phyloP scores from a whole-genome alignment of 306 rosid genomes.

The Dryas octopetala region DNA sequence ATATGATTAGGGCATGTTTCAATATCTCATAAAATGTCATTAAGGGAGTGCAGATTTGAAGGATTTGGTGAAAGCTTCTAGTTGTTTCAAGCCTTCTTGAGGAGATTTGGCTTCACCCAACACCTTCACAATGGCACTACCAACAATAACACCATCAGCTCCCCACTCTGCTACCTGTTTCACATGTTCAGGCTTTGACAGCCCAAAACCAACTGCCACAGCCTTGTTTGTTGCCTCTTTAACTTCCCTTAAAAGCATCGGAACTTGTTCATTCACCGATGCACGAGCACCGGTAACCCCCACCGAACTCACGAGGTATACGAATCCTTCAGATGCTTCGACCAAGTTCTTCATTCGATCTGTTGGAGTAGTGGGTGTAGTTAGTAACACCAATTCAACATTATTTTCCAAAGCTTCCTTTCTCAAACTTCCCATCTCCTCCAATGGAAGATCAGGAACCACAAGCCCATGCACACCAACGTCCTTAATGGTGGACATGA shows the following conservation, averaged over 20 bases:
- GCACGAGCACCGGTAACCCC: conserved; percentile 86
- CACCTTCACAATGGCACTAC: conserved; percentile 84
- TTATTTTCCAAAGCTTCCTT: conserved; percentile 61
- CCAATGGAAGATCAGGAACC: conserved; percentile 87
- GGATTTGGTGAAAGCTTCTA: conserved; percentile 55
- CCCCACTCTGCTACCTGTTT: conserved; percentile 87
- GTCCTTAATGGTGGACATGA: conserved; percentile 63
- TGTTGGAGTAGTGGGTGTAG: conserved; percentile 76
- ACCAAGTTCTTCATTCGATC: conserved; percentile 72
- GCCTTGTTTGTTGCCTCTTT: conserved; percentile 78
- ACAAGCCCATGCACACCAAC: conserved; percentile 78
- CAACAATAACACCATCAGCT: conserved; percentile 90
- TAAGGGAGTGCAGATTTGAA: conserved; percentile 54
- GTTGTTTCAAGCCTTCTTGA: conserved; percentile 65
- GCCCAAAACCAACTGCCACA: conserved; percentile 88
- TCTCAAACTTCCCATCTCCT: conserved; percentile 62
- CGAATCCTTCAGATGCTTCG: conserved; percentile 78
- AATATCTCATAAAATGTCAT: conserved; percentile 1
- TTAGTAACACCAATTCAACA: conserved; percentile 75
- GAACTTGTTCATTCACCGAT: conserved; percentile 58
- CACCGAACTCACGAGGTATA: conserved; percentile 78
- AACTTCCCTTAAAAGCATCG: conserved; percentile 55
- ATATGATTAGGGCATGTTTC: too few species aligned
- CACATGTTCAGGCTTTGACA: conserved; percentile 82
- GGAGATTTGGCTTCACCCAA: conserved; percentile 77